Percentiles rank a stretch among this genome's conserved stretches.
Conservation (phyloP, 1,139 yeast species). For the Kazachstania sp. region DNA sequence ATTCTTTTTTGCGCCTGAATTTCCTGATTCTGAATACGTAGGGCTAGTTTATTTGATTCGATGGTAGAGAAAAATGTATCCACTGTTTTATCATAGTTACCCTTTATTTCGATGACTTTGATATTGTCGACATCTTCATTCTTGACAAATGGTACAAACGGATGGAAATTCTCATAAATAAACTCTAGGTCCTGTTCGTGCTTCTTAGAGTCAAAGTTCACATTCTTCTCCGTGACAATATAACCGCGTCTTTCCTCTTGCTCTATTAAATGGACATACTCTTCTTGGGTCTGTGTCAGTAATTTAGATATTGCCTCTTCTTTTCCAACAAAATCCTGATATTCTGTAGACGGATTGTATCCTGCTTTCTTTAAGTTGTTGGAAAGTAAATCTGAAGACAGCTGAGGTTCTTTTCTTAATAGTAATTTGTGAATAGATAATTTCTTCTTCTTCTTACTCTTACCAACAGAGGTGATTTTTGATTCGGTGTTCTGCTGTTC, state of each 20-base stretch:
- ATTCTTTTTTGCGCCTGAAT: constrained; percentile 64
- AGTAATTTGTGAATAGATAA: constrained; percentile 60
- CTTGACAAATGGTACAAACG: constrained; percentile 56
- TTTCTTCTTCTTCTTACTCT: constrained; percentile 35
- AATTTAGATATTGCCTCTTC: constrained; percentile 34
- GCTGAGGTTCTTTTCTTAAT: constrained; percentile 59
- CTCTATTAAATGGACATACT: constrained; percentile 30
- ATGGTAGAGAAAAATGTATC: constrained; percentile 80
- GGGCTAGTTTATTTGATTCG: constrained; percentile 69
- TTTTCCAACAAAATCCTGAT: constrained; percentile 33
- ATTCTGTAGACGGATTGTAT: constrained; percentile 38
- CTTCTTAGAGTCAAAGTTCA: constrained; percentile 36
- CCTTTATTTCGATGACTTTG: constrained; percentile 37
- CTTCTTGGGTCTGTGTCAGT: constrained; percentile 42
- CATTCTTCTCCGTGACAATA: constrained; percentile 57
- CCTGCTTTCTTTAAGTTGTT: constrained; percentile 42
- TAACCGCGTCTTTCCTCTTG: constrained; percentile 39
- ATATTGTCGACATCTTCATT: constrained; percentile 27
- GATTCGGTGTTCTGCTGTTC: constrained; percentile 19
- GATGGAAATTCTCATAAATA: constrained; percentile 76
- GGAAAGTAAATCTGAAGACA: constrained; percentile 72
- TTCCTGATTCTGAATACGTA: constrained; percentile 69
- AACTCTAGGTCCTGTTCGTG: constrained; percentile 38
- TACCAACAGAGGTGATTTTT: constrained; percentile 2
- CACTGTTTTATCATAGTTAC: constrained; percentile 65